Conservation (phyloP, 768 basidiomycete species). For the Amanita polypyramis region DNA sequence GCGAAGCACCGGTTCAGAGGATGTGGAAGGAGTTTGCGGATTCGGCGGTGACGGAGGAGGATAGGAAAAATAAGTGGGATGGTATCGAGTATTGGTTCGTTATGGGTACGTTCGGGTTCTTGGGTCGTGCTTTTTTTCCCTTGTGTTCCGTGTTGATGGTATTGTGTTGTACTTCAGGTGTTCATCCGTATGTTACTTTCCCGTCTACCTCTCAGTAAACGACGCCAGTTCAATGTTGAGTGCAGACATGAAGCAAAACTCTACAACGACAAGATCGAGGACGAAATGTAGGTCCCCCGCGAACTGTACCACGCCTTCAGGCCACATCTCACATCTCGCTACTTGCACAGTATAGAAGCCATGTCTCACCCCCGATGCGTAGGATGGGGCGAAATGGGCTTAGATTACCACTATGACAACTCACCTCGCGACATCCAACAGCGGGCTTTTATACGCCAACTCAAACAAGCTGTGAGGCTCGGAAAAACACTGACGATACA, state of each 20-base stretch:
- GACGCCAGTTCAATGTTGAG: no score
- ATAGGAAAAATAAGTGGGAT: slow-evolving; percentile 44
- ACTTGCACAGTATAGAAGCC: slow-evolving; percentile 47
- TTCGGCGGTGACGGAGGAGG: slow-evolving; percentile 43
- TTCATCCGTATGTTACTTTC: slow-evolving; percentile 45
- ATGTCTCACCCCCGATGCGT: slow-evolving; percentile 77
- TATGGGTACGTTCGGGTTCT: slow-evolving; percentile 41
- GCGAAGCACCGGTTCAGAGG: slow-evolving; percentile 61
- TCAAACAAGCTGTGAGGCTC: slow-evolving; percentile 54
- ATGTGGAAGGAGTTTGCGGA: slow-evolving; percentile 68
- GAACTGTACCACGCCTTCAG: background rate
- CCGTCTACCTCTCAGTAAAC: background rate
- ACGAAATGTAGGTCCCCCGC: slow-evolving; percentile 41
- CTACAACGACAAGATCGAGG: slow-evolving; percentile 61
- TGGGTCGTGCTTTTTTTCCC: background rate
- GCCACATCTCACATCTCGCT: background rate
- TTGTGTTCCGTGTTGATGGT: slow-evolving; percentile 5
- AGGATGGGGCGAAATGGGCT: slow-evolving; percentile 83
- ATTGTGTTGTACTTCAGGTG: slow-evolving; percentile 34
- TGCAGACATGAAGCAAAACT: slow-evolving; percentile 63
- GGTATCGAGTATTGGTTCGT: slow-evolving; percentile 76
- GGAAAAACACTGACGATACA: slow-evolving; percentile 80
- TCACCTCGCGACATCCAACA: slow-evolving; percentile 65
- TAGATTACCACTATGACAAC: slow-evolving; percentile 78
- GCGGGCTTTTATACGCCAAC: slow-evolving; percentile 55